Evolutionary conservation across 108 stramenopile species (phyloP).

Genomic region (Craspedostauros australis): DNA sequence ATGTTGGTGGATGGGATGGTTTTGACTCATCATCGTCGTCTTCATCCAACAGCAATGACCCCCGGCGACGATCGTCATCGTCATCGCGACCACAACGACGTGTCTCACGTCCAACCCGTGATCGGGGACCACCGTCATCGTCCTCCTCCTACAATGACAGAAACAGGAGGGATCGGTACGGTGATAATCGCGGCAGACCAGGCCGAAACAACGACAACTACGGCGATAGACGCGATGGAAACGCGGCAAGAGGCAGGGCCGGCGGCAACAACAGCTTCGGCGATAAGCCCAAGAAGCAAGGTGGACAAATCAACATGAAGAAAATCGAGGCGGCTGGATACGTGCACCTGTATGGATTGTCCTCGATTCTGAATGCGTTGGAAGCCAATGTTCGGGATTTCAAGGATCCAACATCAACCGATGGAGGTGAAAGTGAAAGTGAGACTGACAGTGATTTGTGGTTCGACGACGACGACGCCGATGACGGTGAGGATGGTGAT

Average conservation of each 20-base stretch:
- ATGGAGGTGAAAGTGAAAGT: slow-evolving; percentile 10
- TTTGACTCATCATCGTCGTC: too few relatives aligned
- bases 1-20: slow-evolving; percentile 10
- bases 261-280: background rate
- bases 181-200: background rate
- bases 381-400: slow-evolving; percentile 59
- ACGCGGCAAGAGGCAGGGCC: background rate
- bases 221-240: background rate
- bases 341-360: slow-evolving; percentile 79
- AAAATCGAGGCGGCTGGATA: slow-evolving; percentile 67
- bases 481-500: slow-evolving; percentile 8
- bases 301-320: slow-evolving; percentile 67
- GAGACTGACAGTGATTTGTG: slow-evolving; percentile 10
- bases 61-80: too few relatives aligned
- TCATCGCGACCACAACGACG: too few relatives aligned
- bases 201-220: background rate
- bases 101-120: too few relatives aligned
- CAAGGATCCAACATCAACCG: too few relatives aligned
- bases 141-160: background rate
- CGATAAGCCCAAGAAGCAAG: background rate
- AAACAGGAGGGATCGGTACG: background rate
- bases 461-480: slow-evolving; percentile 16
- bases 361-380: slow-evolving; percentile 76
- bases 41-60: too few relatives aligned
- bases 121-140: too few relatives aligned